Conservation (phyloP, 441 rosid species). For the Heliophila coronopifolia region DNA sequence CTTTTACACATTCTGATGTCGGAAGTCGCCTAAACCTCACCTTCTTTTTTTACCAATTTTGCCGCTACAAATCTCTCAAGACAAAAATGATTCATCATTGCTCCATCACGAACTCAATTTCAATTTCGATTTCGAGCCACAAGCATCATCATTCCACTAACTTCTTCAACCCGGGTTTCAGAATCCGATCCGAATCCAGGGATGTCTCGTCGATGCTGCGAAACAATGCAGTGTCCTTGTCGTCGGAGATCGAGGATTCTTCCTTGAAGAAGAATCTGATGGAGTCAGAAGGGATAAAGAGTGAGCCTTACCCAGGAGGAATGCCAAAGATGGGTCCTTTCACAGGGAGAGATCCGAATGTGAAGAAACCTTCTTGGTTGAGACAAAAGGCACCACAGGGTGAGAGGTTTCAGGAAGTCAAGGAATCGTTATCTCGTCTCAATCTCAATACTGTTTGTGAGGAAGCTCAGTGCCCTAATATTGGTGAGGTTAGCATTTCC, state of each 20-base stretch:
- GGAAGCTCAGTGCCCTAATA: conserved; percentile 96
- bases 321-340: conserved; percentile 45
- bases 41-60: neutral
- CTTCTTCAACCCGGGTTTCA: conserved; percentile 14
- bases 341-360: conserved; percentile 77
- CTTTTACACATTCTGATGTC: neutral
- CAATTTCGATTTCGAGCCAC: conserved; percentile 35
- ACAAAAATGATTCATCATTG: conserved; percentile 38
- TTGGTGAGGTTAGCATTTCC: conserved; percentile 58
- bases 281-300: conserved; percentile 27
- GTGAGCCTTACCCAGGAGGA: conserved; percentile 47
- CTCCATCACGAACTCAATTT: conserved; percentile 40
- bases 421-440: conserved; percentile 59
- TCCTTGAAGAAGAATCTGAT: conserved; percentile 20
- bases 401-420: conserved; percentile 64
- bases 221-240: conserved; percentile 15
- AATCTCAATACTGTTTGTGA: conserved; percentile 90
- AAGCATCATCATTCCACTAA: conserved; percentile 16
- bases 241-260: conserved; percentile 16
- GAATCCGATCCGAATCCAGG: conserved; percentile 40
- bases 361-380: conserved; percentile 81
- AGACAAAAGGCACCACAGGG: conserved; percentile 94
- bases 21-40: conserved; percentile 3
- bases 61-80: neutral
- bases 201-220: conserved; percentile 20